Base-by-base conservation (phyloP, 2,329 filamentous ascomycete species). In the Xylariales sp. region DNA sequence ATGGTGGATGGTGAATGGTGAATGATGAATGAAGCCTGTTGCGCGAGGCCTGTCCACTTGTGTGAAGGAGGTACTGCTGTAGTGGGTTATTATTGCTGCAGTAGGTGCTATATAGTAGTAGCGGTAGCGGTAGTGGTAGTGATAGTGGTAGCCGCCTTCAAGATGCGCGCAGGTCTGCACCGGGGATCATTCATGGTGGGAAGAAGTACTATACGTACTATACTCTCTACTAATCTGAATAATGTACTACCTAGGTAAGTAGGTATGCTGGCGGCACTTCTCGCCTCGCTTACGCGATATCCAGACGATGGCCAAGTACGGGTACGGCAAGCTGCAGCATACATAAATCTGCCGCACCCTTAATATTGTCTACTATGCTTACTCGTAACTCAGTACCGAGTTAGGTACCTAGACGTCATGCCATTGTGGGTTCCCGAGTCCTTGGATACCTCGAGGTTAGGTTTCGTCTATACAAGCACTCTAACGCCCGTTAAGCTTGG, bases 311-410 rank as follows among this genome's bases (percentile, higher is more conserved):
- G 50, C 57, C 61, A 64, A 68, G 50, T 57, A 53, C 56, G 65
- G 65, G 62, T 61, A 53, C 65, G 65, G 65, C 56, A 68, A 68
- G 62, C 57, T 68, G 66, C 66, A 68, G 62, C 57, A 54, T 65
- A 68, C 66, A 65, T 65, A 57, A 54, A 46, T 48, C 48, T 65
- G 62, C 66, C 56, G 65, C 65, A 57, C 45, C 62, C 65, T 61
- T 68, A 65, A 61, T 68, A 60, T 46, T 56, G 41, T 65, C 62
- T 62, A 41, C 60, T 65, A 60, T 68, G 43, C 50, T 65, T 48
- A 23, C 39, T 32, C 39, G 56, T 49, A 58, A 41, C 46, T 48
- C 39, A 56, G 54, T 49, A 50, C 53, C 39, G 32, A 41, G 18
- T 23, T 23, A 23, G 23, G 23, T 23, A 23, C 23, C 23, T 65